phyloP scores from a whole-genome alignment of 371 early-diverging fungal genomes.

The Actinomortierella wolfii region DNA sequence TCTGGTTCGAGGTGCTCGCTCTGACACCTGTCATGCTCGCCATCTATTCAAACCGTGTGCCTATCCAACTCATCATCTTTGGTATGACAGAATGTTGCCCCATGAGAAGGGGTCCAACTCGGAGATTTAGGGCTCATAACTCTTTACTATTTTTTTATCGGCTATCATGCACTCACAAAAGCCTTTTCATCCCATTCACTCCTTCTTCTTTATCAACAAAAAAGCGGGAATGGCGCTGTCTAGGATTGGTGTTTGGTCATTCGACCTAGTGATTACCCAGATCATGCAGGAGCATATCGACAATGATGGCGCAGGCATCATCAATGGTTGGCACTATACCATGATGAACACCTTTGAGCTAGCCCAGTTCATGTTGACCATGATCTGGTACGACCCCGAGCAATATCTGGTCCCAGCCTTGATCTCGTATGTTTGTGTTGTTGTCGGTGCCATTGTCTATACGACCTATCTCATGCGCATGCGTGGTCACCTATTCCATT shows the following conservation, averaged over 20 bases:
- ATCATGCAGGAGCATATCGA: constrained; percentile 52
- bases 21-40: constrained; percentile 44
- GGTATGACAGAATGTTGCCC: constrained; percentile 15
- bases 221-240: constrained; percentile 50
- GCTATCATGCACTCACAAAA: too few species aligned
- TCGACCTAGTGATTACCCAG: constrained; percentile 57
- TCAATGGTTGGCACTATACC: constrained; percentile 54
- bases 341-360: constrained; percentile 58
- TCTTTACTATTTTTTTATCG: too few species aligned
- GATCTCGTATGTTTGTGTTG: constrained; percentile 45
- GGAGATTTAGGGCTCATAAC: too few species aligned
- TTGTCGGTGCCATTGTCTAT: constrained; percentile 47
- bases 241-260: constrained; percentile 57
- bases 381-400: constrained; percentile 49
- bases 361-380: constrained; percentile 28
- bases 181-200: background rate
- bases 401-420: constrained; percentile 50
- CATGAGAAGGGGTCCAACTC: too few species aligned
- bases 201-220: background rate
- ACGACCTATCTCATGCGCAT: constrained; percentile 30
- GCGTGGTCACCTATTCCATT: constrained; percentile 54
- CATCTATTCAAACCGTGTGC: constrained; percentile 30
- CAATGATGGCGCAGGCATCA: constrained; percentile 36
- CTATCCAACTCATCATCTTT: constrained; percentile 30
- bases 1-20: constrained; percentile 48